Evolutionary conservation across 371 early-diverging fungal species (phyloP), one percentile per base, ranked within the genome.

Genomic region (Mortierella sp.): DNA sequence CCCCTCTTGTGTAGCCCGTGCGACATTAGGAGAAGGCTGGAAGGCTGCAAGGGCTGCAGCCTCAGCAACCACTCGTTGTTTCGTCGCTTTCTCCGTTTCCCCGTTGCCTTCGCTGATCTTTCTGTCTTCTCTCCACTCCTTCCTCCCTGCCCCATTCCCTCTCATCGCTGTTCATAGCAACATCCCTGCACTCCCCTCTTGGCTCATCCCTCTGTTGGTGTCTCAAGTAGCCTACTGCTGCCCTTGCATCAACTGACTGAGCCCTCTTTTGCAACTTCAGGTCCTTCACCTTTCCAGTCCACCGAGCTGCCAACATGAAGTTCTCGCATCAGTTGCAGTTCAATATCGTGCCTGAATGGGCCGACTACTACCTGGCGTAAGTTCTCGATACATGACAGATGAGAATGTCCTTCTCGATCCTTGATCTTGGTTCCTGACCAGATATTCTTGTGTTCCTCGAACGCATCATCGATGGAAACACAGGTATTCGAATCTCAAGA

Each of bases 271-370:
- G 21, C 25, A 50, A n/a, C 41, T 28, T 28, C 50, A 16, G 28
- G 2, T 17, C 8, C 27, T 1, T 8, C 67, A 44, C 28, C 43
- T 52, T 22, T 43, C 7, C 19, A 34, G 10, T 10, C 34, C 44
- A 28, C 49, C 3, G 17, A 46, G 41, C 53, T 29, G 53, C 21
- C 51, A 31, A 17, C 61, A 95, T 96, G 95, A 96, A 95, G 85
- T 96, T 96, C 72, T 91, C 94, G 10, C 93, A 92, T 80, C 86
- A 90, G 25, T 83, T 96, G 57, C 90, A 91, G 80, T 89, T 96
- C 66, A 96, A 96, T 78, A 88, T 93, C 48, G 93, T 92, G 29
- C 95, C 95, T 53, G 95, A 95, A 70, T 96, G 96, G 96, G 86
- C 86, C 57, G 93, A 93, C 61, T 79, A 89, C 66, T 93, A 92